These are phyloP conservation scores for Phaeolepiota aurea DNA, from an alignment of 768 basidiomycete genomes.

Conservation along the genomic window DNA sequence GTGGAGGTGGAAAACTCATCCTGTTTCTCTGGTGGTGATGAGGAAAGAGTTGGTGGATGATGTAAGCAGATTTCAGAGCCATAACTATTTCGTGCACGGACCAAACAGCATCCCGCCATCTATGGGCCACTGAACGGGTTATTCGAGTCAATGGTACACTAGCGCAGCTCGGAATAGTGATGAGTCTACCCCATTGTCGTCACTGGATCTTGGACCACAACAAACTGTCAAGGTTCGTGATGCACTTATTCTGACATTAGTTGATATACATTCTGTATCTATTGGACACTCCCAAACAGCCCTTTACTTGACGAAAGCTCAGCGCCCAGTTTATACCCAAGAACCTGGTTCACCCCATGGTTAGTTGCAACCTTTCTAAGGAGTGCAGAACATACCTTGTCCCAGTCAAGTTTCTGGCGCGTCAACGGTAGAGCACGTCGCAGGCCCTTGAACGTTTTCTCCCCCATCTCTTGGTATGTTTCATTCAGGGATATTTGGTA, in stretches of 20 bases:
- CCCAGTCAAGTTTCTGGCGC: constrained; percentile 93
- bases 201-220: too few relatives aligned
- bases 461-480: constrained; percentile 82
- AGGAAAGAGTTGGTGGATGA: constrained; percentile 33
- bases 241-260: too few relatives aligned
- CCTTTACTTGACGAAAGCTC: constrained; percentile 65
- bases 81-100: constrained; percentile 27
- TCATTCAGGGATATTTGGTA: constrained; percentile 78
- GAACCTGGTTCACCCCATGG: constrained; percentile 22
- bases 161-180: too few relatives aligned
- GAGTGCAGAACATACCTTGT: constrained; percentile 49
- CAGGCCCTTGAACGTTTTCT: constrained; percentile 89
- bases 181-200: too few relatives aligned
- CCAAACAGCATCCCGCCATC: constrained; percentile 14
- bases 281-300: constrained; percentile 31
- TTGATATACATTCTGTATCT: too few relatives aligned
- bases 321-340: constrained; percentile 67
- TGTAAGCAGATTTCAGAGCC: constrained; percentile 23
- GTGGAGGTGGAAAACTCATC: constrained; percentile 54
- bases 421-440: constrained; percentile 88
- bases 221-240: too few relatives aligned
- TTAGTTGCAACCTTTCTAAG: neutral
- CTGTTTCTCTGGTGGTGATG: constrained; percentile 23
- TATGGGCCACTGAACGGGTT: neutral
- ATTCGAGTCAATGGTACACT: too few relatives aligned